Percentiles rank a stretch among this genome's conserved stretches.
Evolutionary conservation across 1,284 basidiomycete genomes (phyloP).

Genomic region (Trichosporon asahii): DNA sequence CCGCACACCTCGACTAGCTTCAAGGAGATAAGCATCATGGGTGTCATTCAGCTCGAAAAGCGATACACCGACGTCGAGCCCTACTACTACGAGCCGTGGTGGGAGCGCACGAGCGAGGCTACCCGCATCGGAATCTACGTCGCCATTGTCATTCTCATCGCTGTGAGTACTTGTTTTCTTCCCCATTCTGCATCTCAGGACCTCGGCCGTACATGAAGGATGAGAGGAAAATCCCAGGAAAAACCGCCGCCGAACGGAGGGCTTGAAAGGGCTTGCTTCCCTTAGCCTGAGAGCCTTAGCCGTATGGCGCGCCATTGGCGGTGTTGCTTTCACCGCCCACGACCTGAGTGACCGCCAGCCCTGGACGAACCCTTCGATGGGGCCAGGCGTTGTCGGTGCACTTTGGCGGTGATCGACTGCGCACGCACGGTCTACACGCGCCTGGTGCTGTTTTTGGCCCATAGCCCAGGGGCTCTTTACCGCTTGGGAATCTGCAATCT

Average conservation of each 20-base stretch:
- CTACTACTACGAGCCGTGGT: not conserved
- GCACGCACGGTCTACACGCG: not conserved
- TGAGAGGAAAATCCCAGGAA: not conserved
- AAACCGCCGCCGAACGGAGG: not conserved
- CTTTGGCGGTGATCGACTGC: not conserved
- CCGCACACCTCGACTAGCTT: not conserved
- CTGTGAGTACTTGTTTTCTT: not conserved
- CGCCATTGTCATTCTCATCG: not conserved
- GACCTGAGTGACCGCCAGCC: not conserved
- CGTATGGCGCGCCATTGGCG: not conserved
- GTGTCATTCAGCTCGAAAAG: not conserved
- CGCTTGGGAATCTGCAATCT: not conserved
- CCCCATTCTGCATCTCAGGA: not conserved
- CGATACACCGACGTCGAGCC: not conserved
- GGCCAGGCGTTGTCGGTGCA: not conserved
- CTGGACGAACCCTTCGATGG: not conserved
- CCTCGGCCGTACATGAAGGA: not conserved
- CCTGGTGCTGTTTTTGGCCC: not conserved
- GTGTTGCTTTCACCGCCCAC: not conserved
- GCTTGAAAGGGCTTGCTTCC: not conserved
- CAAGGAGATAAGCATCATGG: not conserved
- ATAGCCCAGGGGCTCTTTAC: not conserved
- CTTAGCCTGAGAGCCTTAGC: not conserved
- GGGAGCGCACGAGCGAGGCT: not conserved
- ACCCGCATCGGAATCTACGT: not conserved